Base-by-base conservation (phyloP, 257 asterid species). In the Solanum corneliomulleri region DNA sequence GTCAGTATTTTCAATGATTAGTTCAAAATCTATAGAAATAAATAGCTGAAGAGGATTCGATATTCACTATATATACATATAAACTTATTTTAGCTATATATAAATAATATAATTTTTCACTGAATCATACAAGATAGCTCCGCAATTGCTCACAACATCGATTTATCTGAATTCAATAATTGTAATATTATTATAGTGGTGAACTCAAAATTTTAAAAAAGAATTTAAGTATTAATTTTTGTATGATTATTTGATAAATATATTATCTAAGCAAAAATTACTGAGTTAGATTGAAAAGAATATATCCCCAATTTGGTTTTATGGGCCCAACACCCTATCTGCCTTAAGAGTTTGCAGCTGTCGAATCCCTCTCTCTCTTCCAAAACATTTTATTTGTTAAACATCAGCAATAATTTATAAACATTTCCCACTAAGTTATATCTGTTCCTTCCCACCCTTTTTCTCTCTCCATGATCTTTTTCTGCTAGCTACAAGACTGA, bases 291-390 rank as follows among this genome's bases (percentile, higher is more conserved):
- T 5, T 3, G 11, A 56, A 58, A 6, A 52, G 8, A 18, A 18
- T 18, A 7, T 2, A 56, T 58, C 25, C 3, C 21, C 11, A 66
- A 66, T 69, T 8, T 16, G 41, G 18, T 29, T 69, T 7, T 16
- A 14, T 8, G 77, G 77, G 25, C n/a, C 77, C 77, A 16, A 33
- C 25, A 3, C n/a, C n/a, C 77, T 70, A 20, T 20, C 44, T 16
- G 44, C 44, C 77, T 8, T 33, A 33, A 70, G 44, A 33, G 94
- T 92, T 95, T 91, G 92, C 97, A 94, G 87, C 96, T 95, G 98
- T 97, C 97, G 95, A 94, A 80, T 82, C 85, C 86, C 87, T 49
- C 58, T 62, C 78, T 37, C 58, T 84, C 86, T 82, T n/a, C 31
- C 15, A 23, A 87, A 91, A 78, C 91, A 84, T 29, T 69, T 89